These are phyloP conservation scores for Colletotrichum filicis DNA, from an alignment of 2,329 filamentous ascomycete species.

Conservation along the genomic window DNA sequence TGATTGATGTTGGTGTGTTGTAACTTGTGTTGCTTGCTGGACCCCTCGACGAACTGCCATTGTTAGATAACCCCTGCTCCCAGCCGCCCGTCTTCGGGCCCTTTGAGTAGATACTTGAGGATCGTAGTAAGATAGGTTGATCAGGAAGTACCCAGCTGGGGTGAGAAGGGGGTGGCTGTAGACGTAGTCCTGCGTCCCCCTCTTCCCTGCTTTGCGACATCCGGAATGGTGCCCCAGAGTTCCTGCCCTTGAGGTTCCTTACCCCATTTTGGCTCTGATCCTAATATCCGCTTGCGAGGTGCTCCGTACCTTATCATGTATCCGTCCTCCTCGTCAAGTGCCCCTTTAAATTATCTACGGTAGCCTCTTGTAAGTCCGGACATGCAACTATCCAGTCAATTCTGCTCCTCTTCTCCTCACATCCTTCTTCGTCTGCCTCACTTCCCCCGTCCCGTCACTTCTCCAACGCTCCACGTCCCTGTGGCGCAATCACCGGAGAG, in stretches of 20 bases:
- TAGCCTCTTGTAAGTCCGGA: too few species aligned
- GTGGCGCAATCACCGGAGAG: neutral
- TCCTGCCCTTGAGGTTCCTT: neutral
- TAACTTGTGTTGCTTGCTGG: neutral
- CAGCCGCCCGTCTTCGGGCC: neutral
- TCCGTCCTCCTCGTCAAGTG: neutral
- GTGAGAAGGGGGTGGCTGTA: neutral
- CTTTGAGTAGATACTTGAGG: neutral
- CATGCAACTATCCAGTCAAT: too few species aligned
- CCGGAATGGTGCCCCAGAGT: neutral
- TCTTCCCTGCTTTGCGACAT: neutral
- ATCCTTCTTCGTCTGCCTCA: neutral
- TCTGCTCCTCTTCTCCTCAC: neutral
- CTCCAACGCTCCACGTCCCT: neutral
- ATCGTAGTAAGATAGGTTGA: neutral
- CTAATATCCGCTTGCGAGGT: neutral
- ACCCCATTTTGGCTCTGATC: neutral
- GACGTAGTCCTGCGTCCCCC: neutral
- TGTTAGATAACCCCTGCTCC: neutral
- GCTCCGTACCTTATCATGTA: neutral
- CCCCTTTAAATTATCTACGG: neutral
- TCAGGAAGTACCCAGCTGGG: neutral
- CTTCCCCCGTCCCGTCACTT: neutral
- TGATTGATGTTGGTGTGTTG: neutral
- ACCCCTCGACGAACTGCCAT: neutral